phyloP scores from a whole-genome alignment of 73 alveolate genomes.

The Strombidium stylifer region DNA sequence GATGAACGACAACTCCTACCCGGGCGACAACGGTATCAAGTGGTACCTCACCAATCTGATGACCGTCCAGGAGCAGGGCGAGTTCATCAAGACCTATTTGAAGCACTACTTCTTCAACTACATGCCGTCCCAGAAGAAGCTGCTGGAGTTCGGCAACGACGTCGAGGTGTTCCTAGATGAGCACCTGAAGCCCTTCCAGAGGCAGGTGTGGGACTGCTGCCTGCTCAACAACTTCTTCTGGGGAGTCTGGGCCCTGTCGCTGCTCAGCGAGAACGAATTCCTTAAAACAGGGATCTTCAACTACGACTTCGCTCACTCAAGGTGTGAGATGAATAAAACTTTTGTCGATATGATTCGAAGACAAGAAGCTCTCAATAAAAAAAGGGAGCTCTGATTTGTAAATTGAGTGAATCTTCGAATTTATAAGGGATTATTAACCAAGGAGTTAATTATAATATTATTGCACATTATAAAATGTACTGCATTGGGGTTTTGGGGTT shows the following conservation, averaged over 20 bases:
- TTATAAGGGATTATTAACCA: too few species aligned
- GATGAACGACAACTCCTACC: constrained; percentile 39
- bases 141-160: constrained; percentile 1
- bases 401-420: too few species aligned
- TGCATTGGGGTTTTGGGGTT: too few species aligned
- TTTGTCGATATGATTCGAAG: too few species aligned
- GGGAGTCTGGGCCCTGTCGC: constrained; percentile 38
- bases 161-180: too few species aligned
- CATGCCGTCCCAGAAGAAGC: not conserved
- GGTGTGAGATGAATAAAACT: constrained; percentile 11
- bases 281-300: constrained; percentile 8
- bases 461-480: too few species aligned
- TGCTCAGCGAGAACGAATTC: constrained; percentile 35
- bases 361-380: too few species aligned
- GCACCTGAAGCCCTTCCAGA: constrained; percentile 3
- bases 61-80: not conserved
- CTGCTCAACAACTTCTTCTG: constrained; percentile 27
- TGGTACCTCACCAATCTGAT: constrained; percentile 1
- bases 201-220: constrained; percentile 16
- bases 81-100: constrained; percentile 6
- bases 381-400: too few species aligned
- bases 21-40: constrained; percentile 22
- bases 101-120: constrained; percentile 15
- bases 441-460: too few species aligned
- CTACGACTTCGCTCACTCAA: constrained; percentile 24